phyloP scores from a whole-genome alignment of 441 rosid genomes.

The Omphalea diandra region DNA sequence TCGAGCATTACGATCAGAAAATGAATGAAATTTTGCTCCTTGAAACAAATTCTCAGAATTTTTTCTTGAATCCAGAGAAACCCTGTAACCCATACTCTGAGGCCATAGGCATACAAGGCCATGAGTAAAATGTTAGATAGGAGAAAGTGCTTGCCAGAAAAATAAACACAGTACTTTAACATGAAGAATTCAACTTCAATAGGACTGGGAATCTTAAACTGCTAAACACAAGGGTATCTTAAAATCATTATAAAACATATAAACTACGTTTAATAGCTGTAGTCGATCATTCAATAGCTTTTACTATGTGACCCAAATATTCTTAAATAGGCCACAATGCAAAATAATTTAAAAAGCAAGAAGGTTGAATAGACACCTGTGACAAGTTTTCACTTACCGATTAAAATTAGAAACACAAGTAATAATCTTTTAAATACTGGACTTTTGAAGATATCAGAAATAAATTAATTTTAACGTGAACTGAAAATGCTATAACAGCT shows the following conservation, averaged over 20 bases:
- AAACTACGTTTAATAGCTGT: background rate
- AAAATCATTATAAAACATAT: background rate
- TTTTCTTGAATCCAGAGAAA: conserved; percentile 41
- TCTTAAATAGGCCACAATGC: background rate
- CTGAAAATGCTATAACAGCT: background rate
- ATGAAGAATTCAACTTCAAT: background rate
- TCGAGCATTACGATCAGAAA: conserved; percentile 43
- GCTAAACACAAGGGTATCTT: background rate
- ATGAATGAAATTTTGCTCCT: conserved; percentile 35
- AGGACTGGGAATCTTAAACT: background rate
- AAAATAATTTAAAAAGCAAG: background rate
- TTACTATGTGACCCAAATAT: background rate
- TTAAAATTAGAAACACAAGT: background rate
- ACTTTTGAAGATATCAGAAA: background rate
- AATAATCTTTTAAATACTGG: background rate
- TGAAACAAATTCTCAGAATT: conserved; percentile 43
- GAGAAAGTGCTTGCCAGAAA: conserved; percentile 2
- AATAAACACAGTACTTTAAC: background rate
- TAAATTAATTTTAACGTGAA: background rate
- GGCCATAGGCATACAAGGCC: conserved; percentile 31
- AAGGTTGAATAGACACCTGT: background rate
- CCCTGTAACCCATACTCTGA: conserved; percentile 49
- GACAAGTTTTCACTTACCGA: background rate
- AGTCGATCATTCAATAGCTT: background rate
- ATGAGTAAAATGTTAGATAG: conserved; percentile 24